Percentiles rank a stretch among this genome's conserved stretches.
These are phyloP conservation scores for Entomortierella parvispora DNA, from an alignment of 192 early-diverging fungal genomes.

Conservation along the genomic window DNA sequence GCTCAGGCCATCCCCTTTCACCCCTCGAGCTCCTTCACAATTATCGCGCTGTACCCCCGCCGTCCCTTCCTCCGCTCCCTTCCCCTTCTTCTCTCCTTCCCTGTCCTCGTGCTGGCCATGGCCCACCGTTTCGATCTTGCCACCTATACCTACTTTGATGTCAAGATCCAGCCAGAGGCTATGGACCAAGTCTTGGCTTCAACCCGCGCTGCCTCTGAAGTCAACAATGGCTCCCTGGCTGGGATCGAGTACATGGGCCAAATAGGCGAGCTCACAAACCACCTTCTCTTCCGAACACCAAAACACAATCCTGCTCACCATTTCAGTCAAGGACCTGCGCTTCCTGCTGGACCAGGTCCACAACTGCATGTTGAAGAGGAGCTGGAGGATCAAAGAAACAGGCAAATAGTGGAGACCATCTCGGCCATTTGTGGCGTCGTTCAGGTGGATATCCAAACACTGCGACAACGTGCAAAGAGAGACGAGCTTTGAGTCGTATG, in stretches of 20 bases:
- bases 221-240: conserved; percentile 21
- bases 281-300: conserved; percentile 37
- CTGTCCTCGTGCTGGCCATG: neutral
- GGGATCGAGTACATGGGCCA: conserved; percentile 43
- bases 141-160: conserved; percentile 22
- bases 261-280: conserved; percentile 36
- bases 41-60: neutral
- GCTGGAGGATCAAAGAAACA: conserved; percentile 30
- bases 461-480: conserved; percentile 27
- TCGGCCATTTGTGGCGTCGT: conserved; percentile 34
- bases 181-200: conserved; percentile 22
- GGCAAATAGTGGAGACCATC: conserved; percentile 28
- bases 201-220: conserved; percentile 11
- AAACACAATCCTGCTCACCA: neutral
- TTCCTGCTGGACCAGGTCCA: neutral
- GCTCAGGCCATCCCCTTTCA: too few species aligned
- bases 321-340: neutral
- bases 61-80: neutral
- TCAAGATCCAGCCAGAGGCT: conserved; percentile 33
- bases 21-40: too few species aligned
- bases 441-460: conserved; percentile 41
- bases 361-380: conserved; percentile 3
- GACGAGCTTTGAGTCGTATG: conserved; percentile 47
- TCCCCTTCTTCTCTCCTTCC: neutral
- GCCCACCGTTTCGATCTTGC: conserved; percentile 6